Evolutionary conservation across 1,284 basidiomycete species (phyloP).

Genomic region (Cryptococcus amylolentus): DNA sequence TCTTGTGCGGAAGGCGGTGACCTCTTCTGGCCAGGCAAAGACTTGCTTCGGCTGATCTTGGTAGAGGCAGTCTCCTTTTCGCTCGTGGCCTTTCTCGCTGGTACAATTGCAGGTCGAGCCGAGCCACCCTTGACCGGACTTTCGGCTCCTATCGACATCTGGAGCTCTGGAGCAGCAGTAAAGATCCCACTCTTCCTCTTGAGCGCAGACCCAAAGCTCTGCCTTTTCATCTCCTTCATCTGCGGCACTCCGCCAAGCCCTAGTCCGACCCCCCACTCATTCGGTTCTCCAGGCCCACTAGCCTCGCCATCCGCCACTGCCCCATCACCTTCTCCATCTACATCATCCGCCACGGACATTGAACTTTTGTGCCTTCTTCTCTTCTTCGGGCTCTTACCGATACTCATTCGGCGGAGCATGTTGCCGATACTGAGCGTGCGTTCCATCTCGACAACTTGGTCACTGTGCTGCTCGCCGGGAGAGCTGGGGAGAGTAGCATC

Average conservation of each 20-base stretch:
- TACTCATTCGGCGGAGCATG: not conserved
- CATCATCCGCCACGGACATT: not conserved
- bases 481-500: not conserved
- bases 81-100: not conserved
- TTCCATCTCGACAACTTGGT: not conserved
- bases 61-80: not conserved
- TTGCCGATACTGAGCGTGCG: not conserved
- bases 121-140: not conserved
- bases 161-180: not conserved
- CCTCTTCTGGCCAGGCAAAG: not conserved
- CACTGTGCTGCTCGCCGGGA: not conserved
- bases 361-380: not conserved
- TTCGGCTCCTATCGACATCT: not conserved
- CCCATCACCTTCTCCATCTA: not conserved
- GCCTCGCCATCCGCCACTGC: not conserved
- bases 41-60: not conserved
- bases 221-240: not conserved
- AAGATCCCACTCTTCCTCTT: not conserved
- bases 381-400: slow-evolving; percentile 1
- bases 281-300: not conserved
- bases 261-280: not conserved
- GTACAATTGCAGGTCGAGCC: not conserved
- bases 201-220: not conserved
- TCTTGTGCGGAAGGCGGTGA: not conserved
- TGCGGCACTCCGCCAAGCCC: not conserved